Base-by-base conservation (phyloP, 768 basidiomycete genomes). In the Gelatoporia subvermispora region DNA sequence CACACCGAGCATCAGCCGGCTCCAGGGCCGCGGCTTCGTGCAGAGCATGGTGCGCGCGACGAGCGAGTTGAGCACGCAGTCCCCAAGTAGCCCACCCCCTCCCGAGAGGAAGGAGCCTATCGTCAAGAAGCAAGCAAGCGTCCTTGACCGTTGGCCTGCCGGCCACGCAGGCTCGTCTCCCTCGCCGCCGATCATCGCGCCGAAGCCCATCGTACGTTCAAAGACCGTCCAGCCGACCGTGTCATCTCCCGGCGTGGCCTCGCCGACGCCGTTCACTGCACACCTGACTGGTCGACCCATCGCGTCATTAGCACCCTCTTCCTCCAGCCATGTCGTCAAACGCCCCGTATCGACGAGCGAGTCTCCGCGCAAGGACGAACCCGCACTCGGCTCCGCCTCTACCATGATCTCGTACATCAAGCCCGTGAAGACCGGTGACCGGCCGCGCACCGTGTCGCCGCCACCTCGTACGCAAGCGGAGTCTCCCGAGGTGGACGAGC, bases 1-100 rank as follows among this genome's bases (percentile, higher is more conserved):
- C 3, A 88, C 88, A 2, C 90, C 90, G 0, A 90, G 87, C 62
- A 78, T 92, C 25, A 91, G 86, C 52, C 72, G 88, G 51, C 67
- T 93, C 16, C 83, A 91, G 58, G 90, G 90, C 17, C 81, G 90
- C 35, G 90, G 90, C 3, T 91, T 93, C 60, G 90, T 93, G 2
- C 84, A 88, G 64, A 88, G 76, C 53, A 81, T 89, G 70, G 84
- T 93, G 28, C 82, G 85, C 65, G 83, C 75, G 41, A 88, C 79
- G 56, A 70, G 76, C 16, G 71, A 77, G 53, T 63, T 83, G 4
- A 75, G 79, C 50, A 48, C 52, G 9, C 56, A 58, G 1, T 24
- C 65, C 9, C 60, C 61, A 2, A 68, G 65, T 16, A 65, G 73
- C 41, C 63, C 75, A 0, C 53, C 60, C 15, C 48, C 53, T 3